Evolutionary conservation across 352 stramenopile genomes (phyloP).

Genomic region (Peronospora belbahrii): DNA sequence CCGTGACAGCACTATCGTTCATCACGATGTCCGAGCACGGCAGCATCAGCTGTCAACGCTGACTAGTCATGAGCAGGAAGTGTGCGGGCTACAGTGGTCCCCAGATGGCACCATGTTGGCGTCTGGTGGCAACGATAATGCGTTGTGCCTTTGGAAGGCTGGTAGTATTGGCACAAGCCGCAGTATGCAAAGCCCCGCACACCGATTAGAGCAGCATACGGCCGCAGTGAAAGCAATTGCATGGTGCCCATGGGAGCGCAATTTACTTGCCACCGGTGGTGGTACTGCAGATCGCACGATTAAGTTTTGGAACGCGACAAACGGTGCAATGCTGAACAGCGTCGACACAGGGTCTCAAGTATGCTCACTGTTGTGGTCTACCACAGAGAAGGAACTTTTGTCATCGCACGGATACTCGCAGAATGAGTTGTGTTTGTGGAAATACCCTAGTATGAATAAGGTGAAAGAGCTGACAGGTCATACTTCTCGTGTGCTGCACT

Average conservation of each 20-base stretch:
- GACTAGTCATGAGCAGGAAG: constrained; percentile 93
- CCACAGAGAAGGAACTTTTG: constrained; percentile 91
- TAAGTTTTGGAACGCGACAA: constrained; percentile 98
- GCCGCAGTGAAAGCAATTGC: constrained; percentile 97
- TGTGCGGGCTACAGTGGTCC: constrained; percentile 96
- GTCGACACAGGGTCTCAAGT: constrained; percentile 98
- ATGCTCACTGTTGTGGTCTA: constrained; percentile 93
- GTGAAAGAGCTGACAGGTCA: constrained; percentile 97
- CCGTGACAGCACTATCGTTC: constrained; percentile 91
- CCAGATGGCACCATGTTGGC: constrained; percentile 93
- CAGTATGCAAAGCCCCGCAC: constrained; percentile 49
- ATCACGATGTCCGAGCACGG: constrained; percentile 61
- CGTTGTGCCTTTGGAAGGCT: constrained; percentile 93
- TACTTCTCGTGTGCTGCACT: constrained; percentile 93
- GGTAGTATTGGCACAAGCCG: constrained; percentile 72
- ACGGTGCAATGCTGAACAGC: constrained; percentile 92
- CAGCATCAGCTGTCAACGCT: constrained; percentile 88
- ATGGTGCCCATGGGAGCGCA: constrained; percentile 97
- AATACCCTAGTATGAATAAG: constrained; percentile 97
- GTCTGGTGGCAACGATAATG: constrained; percentile 97
- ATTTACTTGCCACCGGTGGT: constrained; percentile 94
- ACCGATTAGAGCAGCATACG: constrained; percentile 92
- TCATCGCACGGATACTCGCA: constrained; percentile 96
- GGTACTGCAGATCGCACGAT: constrained; percentile 97
- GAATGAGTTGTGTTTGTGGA: constrained; percentile 98